phyloP scores from a whole-genome alignment of 768 basidiomycete genomes.

The Phylloporus sp. region DNA sequence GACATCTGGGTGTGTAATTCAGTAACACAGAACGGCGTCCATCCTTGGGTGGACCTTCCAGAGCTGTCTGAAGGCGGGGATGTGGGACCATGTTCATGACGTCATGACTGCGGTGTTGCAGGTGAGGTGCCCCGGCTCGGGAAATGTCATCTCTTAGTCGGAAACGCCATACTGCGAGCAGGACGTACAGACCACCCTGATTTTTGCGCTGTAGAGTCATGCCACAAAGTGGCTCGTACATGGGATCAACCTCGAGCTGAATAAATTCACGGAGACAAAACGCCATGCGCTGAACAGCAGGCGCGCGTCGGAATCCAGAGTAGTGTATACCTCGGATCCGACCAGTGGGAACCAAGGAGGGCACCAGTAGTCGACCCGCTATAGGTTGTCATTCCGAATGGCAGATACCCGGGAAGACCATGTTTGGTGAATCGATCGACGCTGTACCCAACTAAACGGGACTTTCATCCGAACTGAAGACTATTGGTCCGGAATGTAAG shows the following conservation, averaged over 20 bases:
- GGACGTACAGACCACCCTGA: neutral
- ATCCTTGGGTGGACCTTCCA: conserved; percentile 6
- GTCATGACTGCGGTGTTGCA: conserved; percentile 40
- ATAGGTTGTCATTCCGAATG: conserved; percentile 10
- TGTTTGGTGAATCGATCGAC: neutral
- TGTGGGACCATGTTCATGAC: conserved; percentile 49
- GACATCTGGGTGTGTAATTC: conserved; percentile 27
- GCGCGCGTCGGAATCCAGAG: neutral
- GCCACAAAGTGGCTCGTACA: neutral
- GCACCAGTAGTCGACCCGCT: too few relatives aligned
- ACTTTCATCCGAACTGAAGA: conserved; percentile 1
- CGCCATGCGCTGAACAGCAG: conserved; percentile 5
- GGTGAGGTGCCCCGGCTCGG: conserved; percentile 28
- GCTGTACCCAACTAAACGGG: conserved; percentile 1
- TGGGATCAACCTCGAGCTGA: conserved; percentile 3
- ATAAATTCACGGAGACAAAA: neutral
- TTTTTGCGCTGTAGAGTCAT: neutral
- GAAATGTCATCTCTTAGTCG: conserved; percentile 26
- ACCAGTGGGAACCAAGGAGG: conserved; percentile 12
- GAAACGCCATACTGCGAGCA: conserved; percentile 14
- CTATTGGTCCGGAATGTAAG: neutral
- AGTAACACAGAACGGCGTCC: conserved; percentile 6
- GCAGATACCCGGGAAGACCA: conserved; percentile 1
- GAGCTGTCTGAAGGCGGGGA: conserved; percentile 14
- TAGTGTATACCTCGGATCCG: conserved; percentile 1